A percentile compares a stretch with the other conserved stretches of the same genome.
These are phyloP conservation scores for Phytophthora foliorum DNA, from an alignment of 352 stramenopile species.

Conservation along the genomic window DNA sequence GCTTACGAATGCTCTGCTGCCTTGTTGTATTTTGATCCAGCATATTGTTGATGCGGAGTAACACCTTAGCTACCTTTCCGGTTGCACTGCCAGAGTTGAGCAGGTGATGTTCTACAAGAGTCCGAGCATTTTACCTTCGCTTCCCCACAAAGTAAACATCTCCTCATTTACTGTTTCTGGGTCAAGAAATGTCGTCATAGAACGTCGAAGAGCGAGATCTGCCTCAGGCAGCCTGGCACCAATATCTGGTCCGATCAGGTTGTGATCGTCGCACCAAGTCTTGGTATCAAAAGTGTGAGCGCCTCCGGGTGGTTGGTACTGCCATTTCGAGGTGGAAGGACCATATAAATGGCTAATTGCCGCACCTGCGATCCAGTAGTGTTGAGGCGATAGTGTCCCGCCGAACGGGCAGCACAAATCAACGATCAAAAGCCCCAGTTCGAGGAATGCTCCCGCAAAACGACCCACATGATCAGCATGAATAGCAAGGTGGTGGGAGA, in stretches of 20 bases:
- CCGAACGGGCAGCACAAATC: constrained; percentile 22
- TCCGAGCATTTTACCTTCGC: constrained; percentile 12
- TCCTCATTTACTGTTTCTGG: constrained; percentile 19
- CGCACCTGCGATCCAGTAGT: constrained; percentile 15
- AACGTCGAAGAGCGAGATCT: constrained; percentile 1
- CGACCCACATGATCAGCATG: constrained; percentile 19
- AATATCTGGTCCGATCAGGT: constrained; percentile 16
- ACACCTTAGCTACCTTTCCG: constrained; percentile 6
- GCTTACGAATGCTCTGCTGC: neutral
- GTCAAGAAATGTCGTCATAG: constrained; percentile 10
- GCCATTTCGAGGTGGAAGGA: constrained; percentile 7
- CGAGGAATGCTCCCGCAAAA: constrained; percentile 14
- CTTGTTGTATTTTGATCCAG: neutral
- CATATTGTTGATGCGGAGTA: neutral
- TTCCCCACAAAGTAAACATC: constrained; percentile 11
- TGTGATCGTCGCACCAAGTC: constrained; percentile 18
- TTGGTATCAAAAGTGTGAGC: neutral
- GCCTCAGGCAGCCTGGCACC: constrained; percentile 2
- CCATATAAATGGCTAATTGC: constrained; percentile 19
- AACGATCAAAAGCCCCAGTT: constrained; percentile 15
- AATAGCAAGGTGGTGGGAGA: constrained; percentile 12
- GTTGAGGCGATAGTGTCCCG: constrained; percentile 13
- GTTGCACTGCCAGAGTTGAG: constrained; percentile 10
- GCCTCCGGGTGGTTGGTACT: neutral
- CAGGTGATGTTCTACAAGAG: constrained; percentile 11